phyloP scores from a whole-genome alignment of 768 basidiomycete species.

The Myochromella boudieri region DNA sequence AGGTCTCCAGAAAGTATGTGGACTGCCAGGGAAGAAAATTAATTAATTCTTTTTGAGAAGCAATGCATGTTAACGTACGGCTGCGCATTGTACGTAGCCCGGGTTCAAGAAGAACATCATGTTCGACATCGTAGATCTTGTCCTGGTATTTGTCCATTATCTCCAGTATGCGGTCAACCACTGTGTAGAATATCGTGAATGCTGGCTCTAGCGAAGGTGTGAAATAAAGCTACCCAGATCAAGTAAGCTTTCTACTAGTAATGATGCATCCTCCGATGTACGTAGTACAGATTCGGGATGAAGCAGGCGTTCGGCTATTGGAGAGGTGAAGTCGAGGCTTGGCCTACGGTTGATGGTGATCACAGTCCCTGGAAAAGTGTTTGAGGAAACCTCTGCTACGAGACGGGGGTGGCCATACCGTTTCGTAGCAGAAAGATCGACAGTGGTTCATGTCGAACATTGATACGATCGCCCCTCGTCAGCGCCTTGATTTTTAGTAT shows the following conservation, averaged over 20 bases:
- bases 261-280: conserved; percentile 56
- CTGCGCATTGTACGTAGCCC: conserved; percentile 58
- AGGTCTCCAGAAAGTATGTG: conserved; percentile 75
- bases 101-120: conserved; percentile 55
- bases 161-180: conserved; percentile 64
- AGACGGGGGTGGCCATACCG: conserved; percentile 33
- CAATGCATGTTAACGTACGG: conserved; percentile 34
- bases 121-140: conserved; percentile 58
- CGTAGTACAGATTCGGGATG: conserved; percentile 61
- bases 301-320: conserved; percentile 57
- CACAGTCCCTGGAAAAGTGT: conserved; percentile 47
- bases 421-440: conserved; percentile 69
- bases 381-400: background rate
- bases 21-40: conserved; percentile 41
- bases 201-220: background rate
- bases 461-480: conserved; percentile 56
- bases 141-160: conserved; percentile 67
- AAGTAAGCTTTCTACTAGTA: conserved; percentile 55
- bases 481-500: conserved; percentile 25
- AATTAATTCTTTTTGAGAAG: background rate
- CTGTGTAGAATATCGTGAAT: conserved; percentile 26
- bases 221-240: conserved; percentile 32
- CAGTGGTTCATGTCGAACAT: conserved; percentile 50
- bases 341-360: conserved; percentile 55
- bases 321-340: conserved; percentile 47